phyloP scores from a whole-genome alignment of 2,329 filamentous ascomycete genomes.

The Diaporthe citriasiana region DNA sequence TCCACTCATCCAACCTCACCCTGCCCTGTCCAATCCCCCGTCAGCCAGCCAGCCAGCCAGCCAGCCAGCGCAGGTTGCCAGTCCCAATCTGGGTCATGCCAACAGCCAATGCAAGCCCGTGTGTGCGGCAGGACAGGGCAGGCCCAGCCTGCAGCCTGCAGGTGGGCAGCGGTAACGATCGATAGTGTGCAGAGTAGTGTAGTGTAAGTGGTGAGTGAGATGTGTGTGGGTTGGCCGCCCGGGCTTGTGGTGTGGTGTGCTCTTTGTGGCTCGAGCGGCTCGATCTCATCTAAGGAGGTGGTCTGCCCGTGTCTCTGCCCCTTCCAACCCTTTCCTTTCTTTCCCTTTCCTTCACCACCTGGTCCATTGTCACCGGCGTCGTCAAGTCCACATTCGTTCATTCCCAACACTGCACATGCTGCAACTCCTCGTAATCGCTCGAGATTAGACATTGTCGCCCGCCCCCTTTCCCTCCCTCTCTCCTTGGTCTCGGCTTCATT shows the following conservation, averaged over 20 bases:
- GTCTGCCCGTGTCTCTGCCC: constrained; percentile 33
- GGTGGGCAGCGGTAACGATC: constrained; percentile 13
- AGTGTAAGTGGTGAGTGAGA: too few relatives aligned
- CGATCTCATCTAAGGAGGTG: constrained; percentile 41
- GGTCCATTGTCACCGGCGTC: constrained; percentile 52
- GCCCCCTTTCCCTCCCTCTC: constrained; percentile 26
- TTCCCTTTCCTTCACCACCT: constrained; percentile 42
- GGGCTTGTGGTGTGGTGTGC: constrained; percentile 32
- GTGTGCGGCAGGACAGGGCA: not conserved
- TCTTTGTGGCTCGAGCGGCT: constrained; percentile 40
- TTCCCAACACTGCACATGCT: constrained; percentile 54
- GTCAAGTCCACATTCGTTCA: constrained; percentile 53
- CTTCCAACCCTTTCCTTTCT: constrained; percentile 30
- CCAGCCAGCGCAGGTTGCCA: not conserved
- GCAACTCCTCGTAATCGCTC: constrained; percentile 24
- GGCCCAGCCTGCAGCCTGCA: not conserved
- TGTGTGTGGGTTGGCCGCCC: not conserved
- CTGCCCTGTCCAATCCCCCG: not conserved
- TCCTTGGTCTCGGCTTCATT: constrained; percentile 60
- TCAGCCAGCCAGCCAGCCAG: not conserved
- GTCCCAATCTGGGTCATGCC: constrained; percentile 19
- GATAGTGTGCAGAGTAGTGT: not conserved
- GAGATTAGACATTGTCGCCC: constrained; percentile 19
- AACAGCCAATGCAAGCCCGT: not conserved
- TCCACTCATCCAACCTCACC: not conserved